phyloP scores from a whole-genome alignment of 257 asterid species.

The Echium plantagineum region DNA sequence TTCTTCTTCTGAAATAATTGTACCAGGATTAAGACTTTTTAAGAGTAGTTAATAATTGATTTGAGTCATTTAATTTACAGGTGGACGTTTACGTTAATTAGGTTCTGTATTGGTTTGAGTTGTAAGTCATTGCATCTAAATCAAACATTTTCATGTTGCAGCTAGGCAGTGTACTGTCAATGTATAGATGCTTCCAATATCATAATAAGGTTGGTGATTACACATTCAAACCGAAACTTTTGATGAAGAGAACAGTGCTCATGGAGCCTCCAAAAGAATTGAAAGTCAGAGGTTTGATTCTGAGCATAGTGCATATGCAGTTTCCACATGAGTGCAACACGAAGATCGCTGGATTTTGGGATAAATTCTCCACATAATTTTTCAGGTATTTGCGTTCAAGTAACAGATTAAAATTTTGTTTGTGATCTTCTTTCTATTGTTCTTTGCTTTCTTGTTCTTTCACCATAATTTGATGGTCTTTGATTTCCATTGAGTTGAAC shows the following conservation, averaged over 20 bases:
- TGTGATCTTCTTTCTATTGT: no score
- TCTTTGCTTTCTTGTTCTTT: no score
- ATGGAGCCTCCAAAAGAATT: slow-evolving; percentile 12
- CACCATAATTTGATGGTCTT: no score
- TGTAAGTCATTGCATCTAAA: background rate
- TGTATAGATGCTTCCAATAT: slow-evolving; percentile 52
- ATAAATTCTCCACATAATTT: slow-evolving; percentile 58
- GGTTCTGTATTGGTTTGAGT: slow-evolving; percentile 80
- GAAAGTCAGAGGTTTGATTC: slow-evolving; percentile 27
- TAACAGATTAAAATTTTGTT: no score
- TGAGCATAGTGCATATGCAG: slow-evolving; percentile 29
- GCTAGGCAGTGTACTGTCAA: slow-evolving; percentile 83
- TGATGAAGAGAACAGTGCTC: slow-evolving; percentile 40
- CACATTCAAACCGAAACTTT: slow-evolving; percentile 11
- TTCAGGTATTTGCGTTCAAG: background rate
- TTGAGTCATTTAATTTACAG: slow-evolving; percentile 23
- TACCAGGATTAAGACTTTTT: background rate
- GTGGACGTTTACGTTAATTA: slow-evolving; percentile 80
- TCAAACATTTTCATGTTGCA: slow-evolving; percentile 5
- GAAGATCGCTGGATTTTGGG: slow-evolving; percentile 54
- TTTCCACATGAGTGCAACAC: slow-evolving; percentile 5
- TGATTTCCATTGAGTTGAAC: no score
- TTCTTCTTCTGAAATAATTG: background rate
- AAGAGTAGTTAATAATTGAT: slow-evolving; percentile 1
- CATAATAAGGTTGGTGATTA: no score